phyloP scores from a whole-genome alignment of 306 rosid species.

The Trifolium pratense region DNA sequence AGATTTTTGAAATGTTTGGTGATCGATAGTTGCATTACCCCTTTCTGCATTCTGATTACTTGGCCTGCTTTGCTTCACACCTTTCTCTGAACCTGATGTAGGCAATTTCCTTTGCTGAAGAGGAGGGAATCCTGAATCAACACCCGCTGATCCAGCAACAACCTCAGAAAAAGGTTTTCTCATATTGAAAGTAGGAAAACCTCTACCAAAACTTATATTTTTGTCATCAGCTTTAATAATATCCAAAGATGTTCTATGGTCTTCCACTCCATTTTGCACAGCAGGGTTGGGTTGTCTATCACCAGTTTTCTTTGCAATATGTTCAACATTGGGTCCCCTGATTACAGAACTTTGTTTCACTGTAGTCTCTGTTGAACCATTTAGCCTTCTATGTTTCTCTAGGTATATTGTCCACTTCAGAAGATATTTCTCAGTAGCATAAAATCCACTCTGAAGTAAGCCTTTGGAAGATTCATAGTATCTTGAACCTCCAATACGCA shows the following conservation, averaged over 20 bases:
- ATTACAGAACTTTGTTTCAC: constrained; percentile 51
- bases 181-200: constrained; percentile 75
- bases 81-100: constrained; percentile 61
- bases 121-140: constrained; percentile 82
- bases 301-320: constrained; percentile 46
- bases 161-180: constrained; percentile 97
- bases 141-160: constrained; percentile 76
- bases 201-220: constrained; percentile 67
- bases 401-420: constrained; percentile 66
- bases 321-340: constrained; percentile 51
- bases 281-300: constrained; percentile 45
- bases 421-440: constrained; percentile 71
- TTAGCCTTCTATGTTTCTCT: constrained; percentile 52
- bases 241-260: constrained; percentile 53
- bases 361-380: constrained; percentile 48
- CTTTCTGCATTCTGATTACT: constrained; percentile 52
- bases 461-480: constrained; percentile 90
- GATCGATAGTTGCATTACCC: constrained; percentile 45
- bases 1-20: constrained; percentile 54
- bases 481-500: constrained; percentile 82
- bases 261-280: constrained; percentile 56
- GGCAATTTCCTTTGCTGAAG: constrained; percentile 73
- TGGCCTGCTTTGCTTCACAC: constrained; percentile 58
- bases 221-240: constrained; percentile 54
- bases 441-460: constrained; percentile 90